Conservation (phyloP, 2,329 filamentous ascomycete species). For the Aspergillus awamori region DNA sequence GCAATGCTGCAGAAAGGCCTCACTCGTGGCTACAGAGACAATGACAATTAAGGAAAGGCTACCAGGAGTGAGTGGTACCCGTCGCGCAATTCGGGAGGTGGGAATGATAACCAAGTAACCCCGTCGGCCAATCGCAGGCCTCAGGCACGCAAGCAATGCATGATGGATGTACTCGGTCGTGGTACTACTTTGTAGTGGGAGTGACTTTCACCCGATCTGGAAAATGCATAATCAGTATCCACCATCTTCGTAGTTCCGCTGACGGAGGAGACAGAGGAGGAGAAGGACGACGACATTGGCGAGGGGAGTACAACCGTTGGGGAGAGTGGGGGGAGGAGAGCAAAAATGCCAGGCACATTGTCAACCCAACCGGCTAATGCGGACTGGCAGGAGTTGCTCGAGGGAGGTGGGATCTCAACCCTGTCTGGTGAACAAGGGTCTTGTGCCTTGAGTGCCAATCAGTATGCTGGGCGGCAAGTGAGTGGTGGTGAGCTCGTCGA, state of each 20-base stretch:
- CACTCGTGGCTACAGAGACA: not conserved
- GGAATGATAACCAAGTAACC: not conserved
- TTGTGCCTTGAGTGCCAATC: slow-evolving; percentile 12
- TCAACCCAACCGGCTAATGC: slow-evolving; percentile 7
- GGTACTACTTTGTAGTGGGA: slow-evolving; percentile 3
- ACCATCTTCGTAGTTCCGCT: no score
- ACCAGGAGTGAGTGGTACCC: not conserved
- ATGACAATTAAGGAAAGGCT: not conserved
- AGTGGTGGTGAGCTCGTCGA: not conserved
- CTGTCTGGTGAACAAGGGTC: slow-evolving; percentile 11
- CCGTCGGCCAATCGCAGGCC: slow-evolving; percentile 1
- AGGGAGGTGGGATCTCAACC: not conserved
- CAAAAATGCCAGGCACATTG: slow-evolving; percentile 5
- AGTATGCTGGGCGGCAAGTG: not conserved
- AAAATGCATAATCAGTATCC: slow-evolving; percentile 14
- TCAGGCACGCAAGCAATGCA: not conserved
- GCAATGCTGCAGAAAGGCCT: not conserved
- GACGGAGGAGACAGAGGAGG: not conserved
- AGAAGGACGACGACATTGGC: not conserved
- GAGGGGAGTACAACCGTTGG: slow-evolving; percentile 3
- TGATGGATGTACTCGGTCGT: not conserved
- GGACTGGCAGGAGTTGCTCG: not conserved
- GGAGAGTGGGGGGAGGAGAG: slow-evolving; percentile 5
- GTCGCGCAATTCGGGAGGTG: not conserved
- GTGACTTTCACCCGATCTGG: slow-evolving; percentile 15